phyloP scores from a whole-genome alignment of 208 protist genomes.

The Crithidia brevicula region DNA sequence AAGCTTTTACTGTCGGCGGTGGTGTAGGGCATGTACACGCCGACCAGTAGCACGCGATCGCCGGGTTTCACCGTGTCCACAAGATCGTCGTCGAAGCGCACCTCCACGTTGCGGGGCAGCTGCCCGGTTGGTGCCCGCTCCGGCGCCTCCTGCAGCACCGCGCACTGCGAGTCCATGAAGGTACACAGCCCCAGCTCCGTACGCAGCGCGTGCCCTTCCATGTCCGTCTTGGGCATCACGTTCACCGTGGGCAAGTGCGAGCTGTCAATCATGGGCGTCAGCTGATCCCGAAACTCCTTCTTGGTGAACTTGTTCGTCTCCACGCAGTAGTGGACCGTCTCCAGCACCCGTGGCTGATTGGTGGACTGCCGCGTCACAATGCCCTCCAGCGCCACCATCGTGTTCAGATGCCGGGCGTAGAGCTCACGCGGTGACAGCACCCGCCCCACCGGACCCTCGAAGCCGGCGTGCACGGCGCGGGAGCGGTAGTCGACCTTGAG shows the following conservation, averaged over 20 bases:
- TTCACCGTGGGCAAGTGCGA: conserved; percentile 89
- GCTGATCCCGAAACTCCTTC: conserved; percentile 95
- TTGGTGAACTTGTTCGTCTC: conserved; percentile 89
- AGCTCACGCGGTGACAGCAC: conserved; percentile 96
- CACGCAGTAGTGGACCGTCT: conserved; percentile 97
- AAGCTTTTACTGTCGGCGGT: conserved; percentile 83
- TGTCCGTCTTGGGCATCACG: conserved; percentile 94
- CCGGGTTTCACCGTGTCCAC: conserved; percentile 98
- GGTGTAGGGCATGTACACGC: conserved; percentile 96
- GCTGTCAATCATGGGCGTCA: conserved; percentile 91
- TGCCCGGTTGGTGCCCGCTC: conserved; percentile 98
- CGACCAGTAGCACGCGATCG: conserved; percentile 95
- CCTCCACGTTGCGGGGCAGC: conserved; percentile 97
- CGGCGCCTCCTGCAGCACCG: conserved; percentile 98
- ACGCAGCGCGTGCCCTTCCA: conserved; percentile 95
- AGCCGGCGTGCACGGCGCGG: conserved; percentile 86
- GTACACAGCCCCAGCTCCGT: conserved; percentile 98
- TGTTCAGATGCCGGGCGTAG: conserved; percentile 91
- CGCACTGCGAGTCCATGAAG: conserved; percentile 97
- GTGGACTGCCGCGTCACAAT: conserved; percentile 97
- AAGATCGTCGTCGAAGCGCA: conserved; percentile 98
- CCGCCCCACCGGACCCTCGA: conserved; percentile 95
- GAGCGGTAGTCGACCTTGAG: conserved; percentile 87
- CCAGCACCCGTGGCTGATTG: conserved; percentile 79
- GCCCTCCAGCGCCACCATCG: conserved; percentile 97